Evolutionary conservation across 352 stramenopile genomes (phyloP), one percentile per base, ranked within the genome.

Genomic region (Phytophthora kernoviae): DNA sequence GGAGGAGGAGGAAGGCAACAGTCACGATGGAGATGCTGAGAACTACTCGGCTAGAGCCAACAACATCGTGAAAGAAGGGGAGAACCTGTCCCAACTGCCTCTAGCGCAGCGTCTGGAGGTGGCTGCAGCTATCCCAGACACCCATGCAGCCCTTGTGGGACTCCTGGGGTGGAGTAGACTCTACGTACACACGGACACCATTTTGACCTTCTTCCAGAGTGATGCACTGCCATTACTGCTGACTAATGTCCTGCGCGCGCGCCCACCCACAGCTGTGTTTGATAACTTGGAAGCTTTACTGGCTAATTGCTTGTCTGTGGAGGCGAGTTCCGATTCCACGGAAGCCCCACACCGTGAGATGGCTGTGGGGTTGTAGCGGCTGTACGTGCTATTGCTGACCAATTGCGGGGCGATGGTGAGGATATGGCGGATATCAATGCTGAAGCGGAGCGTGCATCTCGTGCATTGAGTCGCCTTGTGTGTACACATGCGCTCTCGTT

Each of bases 161-260:
- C 71, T 94, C 7, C 47, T 93, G 3, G 81, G 80, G 12, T 94
- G 85, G 85, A 93, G 83, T 33, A 70, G 75, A 12, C 36, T 92
- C 34, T 86, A 77, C 54, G 40, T 81, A 17, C 65, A 83, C 63
- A 82, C 79, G 5, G 81, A 90, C 11, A 81, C 81, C n/a, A 81
- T 91, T 48, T 57, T 85, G 37, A 55, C 62, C 21, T 87, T 93
- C 55, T 91, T 94, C 66, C 73, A 91, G 53, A 81, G 81, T 58
- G 53, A 80, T 15, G 81, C 85, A 26, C 70, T 94, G 40, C 55
- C 70, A 30, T 53, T 90, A 42, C 65, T 94, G 34, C 50, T 94
- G 7, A 44, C 49, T 30, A 93, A 91, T 41, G 54, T 94, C 11
- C 60, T 94, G 27, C 64, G 63, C 7, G 56, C 73, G n/a, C 75